A percentile compares a stretch with the other conserved stretches of the same genome.
Conservation (phyloP, 768 basidiomycete species). For the Panellus pusillus region DNA sequence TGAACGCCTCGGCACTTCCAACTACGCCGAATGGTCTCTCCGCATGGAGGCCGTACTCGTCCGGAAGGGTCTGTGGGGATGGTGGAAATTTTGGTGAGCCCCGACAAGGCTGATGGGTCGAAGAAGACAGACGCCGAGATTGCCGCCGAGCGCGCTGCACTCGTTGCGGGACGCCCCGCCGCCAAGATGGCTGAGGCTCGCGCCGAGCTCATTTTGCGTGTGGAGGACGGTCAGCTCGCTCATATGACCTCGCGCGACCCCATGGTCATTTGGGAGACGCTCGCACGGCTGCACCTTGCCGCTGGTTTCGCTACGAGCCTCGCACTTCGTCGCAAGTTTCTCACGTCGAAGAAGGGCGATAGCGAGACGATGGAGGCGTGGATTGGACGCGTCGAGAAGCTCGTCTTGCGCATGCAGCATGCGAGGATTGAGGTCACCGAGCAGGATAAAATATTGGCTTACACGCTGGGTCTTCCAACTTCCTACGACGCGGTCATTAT, state of each 20-base stretch:
- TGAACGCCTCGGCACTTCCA: slow-evolving; percentile 22
- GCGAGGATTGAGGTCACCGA: slow-evolving; percentile 21
- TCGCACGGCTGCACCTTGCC: slow-evolving; percentile 24
- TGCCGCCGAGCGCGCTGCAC: too few species aligned
- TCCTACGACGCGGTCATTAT: slow-evolving; percentile 31
- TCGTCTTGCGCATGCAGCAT: slow-evolving; percentile 23
- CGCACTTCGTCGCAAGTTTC: slow-evolving; percentile 24
- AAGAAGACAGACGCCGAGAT: neutral
- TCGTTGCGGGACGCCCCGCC: too few species aligned
- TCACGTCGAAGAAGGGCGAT: slow-evolving; percentile 24
- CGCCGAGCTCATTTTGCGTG: slow-evolving; percentile 28
- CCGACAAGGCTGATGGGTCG: neutral
- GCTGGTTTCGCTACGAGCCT: slow-evolving; percentile 25
- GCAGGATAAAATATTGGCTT: slow-evolving; percentile 27
- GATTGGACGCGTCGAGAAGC: slow-evolving; percentile 23
- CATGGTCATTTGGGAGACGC: slow-evolving; percentile 24
- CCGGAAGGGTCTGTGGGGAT: slow-evolving; percentile 17
- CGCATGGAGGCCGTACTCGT: slow-evolving; percentile 26
- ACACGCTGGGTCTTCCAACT: slow-evolving; percentile 28
- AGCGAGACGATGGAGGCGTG: slow-evolving; percentile 26
- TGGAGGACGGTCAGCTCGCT: slow-evolving; percentile 26
- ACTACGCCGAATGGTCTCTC: slow-evolving; percentile 27
- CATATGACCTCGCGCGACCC: slow-evolving; percentile 28
- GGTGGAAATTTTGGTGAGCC: slow-evolving; percentile 8
- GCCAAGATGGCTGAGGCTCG: slow-evolving; percentile 27